A percentile compares a stretch with the other conserved stretches of the same genome.
phyloP scores from a whole-genome alignment of 1,284 basidiomycete species.

The Austropuccinia psidii region DNA sequence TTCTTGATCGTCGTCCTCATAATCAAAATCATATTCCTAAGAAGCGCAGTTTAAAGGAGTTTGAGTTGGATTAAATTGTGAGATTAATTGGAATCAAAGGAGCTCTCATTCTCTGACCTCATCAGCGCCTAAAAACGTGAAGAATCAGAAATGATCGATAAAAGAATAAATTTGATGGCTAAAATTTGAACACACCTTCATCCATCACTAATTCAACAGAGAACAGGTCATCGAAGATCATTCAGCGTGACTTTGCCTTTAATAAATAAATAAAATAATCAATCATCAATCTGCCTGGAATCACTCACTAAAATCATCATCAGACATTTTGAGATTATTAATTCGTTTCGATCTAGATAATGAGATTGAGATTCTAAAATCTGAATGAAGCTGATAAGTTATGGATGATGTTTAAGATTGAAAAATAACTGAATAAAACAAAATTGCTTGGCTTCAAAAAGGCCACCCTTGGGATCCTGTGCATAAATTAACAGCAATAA shows the following conservation, averaged over 20 bases:
- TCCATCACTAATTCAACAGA: slow-evolving; percentile 28
- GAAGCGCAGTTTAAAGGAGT: neutral
- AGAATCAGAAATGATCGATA: neutral
- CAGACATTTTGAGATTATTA: slow-evolving; percentile 24
- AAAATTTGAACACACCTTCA: slow-evolving; percentile 16
- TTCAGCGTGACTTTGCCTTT: neutral
- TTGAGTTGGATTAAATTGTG: neutral
- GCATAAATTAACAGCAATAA: too few relatives aligned
- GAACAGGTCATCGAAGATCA: neutral
- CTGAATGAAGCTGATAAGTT: too few relatives aligned
- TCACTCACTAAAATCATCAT: slow-evolving; percentile 33
- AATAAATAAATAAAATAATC: neutral
- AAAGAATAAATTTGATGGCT: neutral
- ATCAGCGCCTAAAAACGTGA: neutral
- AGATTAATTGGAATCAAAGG: neutral
- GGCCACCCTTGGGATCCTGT: too few relatives aligned
- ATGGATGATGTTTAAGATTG: too few relatives aligned
- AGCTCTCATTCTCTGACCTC: slow-evolving; percentile 6
- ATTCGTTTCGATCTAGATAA: too few relatives aligned
- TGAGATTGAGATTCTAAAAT: too few relatives aligned
- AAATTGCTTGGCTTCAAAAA: too few relatives aligned
- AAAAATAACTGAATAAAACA: too few relatives aligned
- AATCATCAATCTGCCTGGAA: neutral
- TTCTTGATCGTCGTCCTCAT: slow-evolving; percentile 73
- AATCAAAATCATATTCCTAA: slow-evolving; percentile 94